A percentile compares a stretch with the other conserved stretches of the same genome.
Evolutionary conservation across 176 grass and related monocot genomes (phyloP).

Genomic region (Poa pratensis): DNA sequence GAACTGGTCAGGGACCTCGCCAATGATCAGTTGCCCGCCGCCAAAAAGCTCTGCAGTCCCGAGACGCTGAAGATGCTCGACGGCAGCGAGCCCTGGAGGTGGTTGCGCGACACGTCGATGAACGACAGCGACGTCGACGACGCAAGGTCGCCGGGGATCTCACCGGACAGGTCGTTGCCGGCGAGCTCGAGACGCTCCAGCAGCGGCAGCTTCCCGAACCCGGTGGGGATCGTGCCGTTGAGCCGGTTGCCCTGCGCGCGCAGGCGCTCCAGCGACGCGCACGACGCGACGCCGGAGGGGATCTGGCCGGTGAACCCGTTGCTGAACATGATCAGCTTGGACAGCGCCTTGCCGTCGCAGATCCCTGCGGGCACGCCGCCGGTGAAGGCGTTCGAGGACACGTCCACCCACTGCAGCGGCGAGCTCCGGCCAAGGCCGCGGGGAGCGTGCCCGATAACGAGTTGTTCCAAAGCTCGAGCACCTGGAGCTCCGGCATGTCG

Average conservation of each 20-base stretch:
- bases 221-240: slow-evolving; percentile 65
- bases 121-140: slow-evolving; percentile 77
- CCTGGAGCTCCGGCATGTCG: slow-evolving; percentile 59
- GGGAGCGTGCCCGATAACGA: slow-evolving; percentile 74
- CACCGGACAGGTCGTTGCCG: slow-evolving; percentile 72
- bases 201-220: slow-evolving; percentile 72
- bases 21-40: slow-evolving; percentile 76
- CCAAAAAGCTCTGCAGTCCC: slow-evolving; percentile 84
- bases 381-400: slow-evolving; percentile 76
- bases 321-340: slow-evolving; percentile 91
- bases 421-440: slow-evolving; percentile 63
- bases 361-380: slow-evolving; percentile 61
- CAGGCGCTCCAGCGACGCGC: slow-evolving; percentile 73
- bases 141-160: slow-evolving; percentile 79
- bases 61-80: slow-evolving; percentile 68
- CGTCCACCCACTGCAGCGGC: slow-evolving; percentile 87
- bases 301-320: slow-evolving; percentile 75
- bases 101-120: slow-evolving; percentile 85
- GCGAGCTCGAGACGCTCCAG: slow-evolving; percentile 86
- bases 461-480: slow-evolving; percentile 98
- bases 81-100: slow-evolving; percentile 63
- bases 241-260: slow-evolving; percentile 86
- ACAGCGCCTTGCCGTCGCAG: slow-evolving; percentile 66
- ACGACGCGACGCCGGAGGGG: slow-evolving; percentile 67
- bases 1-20: slow-evolving; percentile 82